Evolutionary conservation across 768 basidiomycete genomes (phyloP).

Genomic region (Lentinus tigrinus): DNA sequence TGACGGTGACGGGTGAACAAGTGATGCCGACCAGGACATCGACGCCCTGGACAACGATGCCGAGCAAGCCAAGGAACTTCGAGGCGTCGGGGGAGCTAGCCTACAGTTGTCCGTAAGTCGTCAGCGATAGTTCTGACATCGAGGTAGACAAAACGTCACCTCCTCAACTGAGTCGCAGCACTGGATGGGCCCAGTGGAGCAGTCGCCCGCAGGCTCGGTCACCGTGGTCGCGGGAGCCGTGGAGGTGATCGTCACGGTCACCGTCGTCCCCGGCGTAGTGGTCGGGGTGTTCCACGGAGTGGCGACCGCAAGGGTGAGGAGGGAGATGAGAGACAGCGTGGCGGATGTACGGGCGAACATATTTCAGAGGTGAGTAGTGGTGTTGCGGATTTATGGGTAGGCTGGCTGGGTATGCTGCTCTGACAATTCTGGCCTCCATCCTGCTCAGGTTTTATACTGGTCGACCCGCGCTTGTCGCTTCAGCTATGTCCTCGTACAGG

Average conservation of each 20-base stretch:
- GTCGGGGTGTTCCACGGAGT: background rate
- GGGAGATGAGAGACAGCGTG: background rate
- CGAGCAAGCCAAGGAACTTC: constrained; percentile 10
- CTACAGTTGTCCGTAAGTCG: background rate
- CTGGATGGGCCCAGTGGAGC: constrained; percentile 14
- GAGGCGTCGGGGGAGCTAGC: background rate
- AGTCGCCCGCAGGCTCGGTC: background rate
- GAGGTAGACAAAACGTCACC: background rate
- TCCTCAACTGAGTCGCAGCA: constrained; percentile 11
- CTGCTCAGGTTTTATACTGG: no score
- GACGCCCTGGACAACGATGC: constrained; percentile 19
- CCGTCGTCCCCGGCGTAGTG: background rate
- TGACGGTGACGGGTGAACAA: constrained; percentile 19
- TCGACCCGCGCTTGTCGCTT: no score
- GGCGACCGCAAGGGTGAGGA: background rate
- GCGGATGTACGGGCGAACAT: background rate
- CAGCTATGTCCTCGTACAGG: no score
- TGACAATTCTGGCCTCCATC: no score
- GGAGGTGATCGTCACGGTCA: background rate
- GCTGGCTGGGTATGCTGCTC: no score
- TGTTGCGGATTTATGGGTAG: no score
- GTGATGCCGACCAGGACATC: constrained; percentile 17
- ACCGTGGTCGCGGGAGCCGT: background rate
- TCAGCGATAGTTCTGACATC: no score
- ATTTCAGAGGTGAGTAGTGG: background rate